phyloP scores from a whole-genome alignment of 2,329 filamentous ascomycete genomes.

The Moelleriella libera region DNA sequence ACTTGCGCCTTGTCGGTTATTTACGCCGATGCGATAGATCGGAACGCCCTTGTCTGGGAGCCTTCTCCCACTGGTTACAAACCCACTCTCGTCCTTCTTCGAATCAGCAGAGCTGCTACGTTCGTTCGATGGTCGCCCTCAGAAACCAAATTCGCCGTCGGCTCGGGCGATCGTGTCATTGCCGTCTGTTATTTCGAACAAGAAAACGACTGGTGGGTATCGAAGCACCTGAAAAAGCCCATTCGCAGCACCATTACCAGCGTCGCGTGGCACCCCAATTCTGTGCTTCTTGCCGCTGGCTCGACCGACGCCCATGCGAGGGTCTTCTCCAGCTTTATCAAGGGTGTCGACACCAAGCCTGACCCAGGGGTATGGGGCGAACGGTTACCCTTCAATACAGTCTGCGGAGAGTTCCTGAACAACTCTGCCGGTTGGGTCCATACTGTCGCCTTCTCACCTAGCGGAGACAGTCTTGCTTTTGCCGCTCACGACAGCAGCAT shows the following conservation, averaged over 20 bases:
- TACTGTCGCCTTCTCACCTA: slow-evolving; percentile 82
- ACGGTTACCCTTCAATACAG: slow-evolving; percentile 91
- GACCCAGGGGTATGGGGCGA: slow-evolving; percentile 89
- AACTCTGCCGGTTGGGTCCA: slow-evolving; percentile 96
- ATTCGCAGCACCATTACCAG: slow-evolving; percentile 95
- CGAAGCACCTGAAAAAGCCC: slow-evolving; percentile 98
- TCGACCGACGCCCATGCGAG: slow-evolving; percentile 95
- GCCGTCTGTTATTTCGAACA: slow-evolving; percentile 98
- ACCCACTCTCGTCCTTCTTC: slow-evolving; percentile 88
- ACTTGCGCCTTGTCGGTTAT: too few relatives aligned
- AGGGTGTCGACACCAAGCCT: slow-evolving; percentile 77
- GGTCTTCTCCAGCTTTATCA: slow-evolving; percentile 92
- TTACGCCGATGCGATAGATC: slow-evolving; percentile 40
- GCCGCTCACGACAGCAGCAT: slow-evolving; percentile 91
- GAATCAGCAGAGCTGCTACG: slow-evolving; percentile 92
- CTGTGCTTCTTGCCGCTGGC: slow-evolving; percentile 82
- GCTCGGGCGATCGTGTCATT: slow-evolving; percentile 88
- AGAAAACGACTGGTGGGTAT: slow-evolving; percentile 99
- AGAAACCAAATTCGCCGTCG: slow-evolving; percentile 94
- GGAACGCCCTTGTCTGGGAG: slow-evolving; percentile 97
- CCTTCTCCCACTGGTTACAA: slow-evolving; percentile 87
- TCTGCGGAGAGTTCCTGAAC: slow-evolving; percentile 92
- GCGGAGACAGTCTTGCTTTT: slow-evolving; percentile 85
- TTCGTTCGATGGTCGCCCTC: slow-evolving; percentile 96
- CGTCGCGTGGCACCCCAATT: slow-evolving; percentile 95